Evolutionary conservation across 257 asterid genomes (phyloP), one percentile per base, ranked within the genome.

Genomic region (Nicotiana obtusifolia): DNA sequence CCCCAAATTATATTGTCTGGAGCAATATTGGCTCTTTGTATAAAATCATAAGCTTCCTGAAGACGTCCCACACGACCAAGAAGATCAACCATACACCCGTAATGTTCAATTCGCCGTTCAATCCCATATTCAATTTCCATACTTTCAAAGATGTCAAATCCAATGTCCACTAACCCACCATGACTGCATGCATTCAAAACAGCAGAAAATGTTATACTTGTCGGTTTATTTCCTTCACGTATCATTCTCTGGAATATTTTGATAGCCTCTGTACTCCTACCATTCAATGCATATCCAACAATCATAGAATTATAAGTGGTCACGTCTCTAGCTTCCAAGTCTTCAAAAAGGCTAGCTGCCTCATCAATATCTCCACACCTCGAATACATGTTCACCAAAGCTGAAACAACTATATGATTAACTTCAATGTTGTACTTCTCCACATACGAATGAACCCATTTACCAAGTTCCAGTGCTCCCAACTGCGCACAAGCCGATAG

Each of bases 51-150:
- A 77, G 93, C 95, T 71, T 89, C 90, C 64, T 89, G 86, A 71
- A 91, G 86, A 64, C 52, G 71, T 61, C 93, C 93, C 2, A 87
- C 91, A 35, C 95, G 91, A 30, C 95, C 90, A 59, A 89, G 84
- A 80, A 89, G 91, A 87, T 89, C 95, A 54, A 89, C 92, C 81
- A 91, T 57, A 83, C 95, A 89, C 47, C 93, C 93, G 3, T 86
- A 88, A 83, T 91, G 93, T 84, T 89, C 93, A 28, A 88, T 78
- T 75, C 82, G 82, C 14, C 88, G 90, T 83, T 87, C 88, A 11
- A 88, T 61, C 31, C 81, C 69, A 37, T 88, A 73, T 2, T 84
- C 83, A 5, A 3, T 61, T 69, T 79, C 69, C 95, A 91, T 88
- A 44, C 87, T 78, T 13, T 61, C 67, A 69, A 89, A 89, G 76